phyloP scores from a whole-genome alignment of 352 stramenopile species.

The Phytopythium sindhum region DNA sequence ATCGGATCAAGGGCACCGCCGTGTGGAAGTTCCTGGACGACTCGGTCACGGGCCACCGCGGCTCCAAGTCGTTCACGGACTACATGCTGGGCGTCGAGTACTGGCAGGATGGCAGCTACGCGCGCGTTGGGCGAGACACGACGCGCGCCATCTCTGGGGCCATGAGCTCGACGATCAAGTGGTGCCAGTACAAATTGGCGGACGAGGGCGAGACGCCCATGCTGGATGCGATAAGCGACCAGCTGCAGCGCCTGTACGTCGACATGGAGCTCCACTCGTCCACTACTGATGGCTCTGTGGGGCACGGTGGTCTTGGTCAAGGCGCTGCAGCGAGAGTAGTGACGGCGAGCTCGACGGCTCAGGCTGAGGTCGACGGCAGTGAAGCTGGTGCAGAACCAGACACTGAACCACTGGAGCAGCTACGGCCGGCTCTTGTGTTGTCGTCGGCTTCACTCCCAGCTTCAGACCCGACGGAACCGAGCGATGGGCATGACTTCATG shows the following conservation, averaged over 20 bases:
- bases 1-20: conserved; percentile 37
- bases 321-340: neutral
- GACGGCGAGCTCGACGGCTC: neutral
- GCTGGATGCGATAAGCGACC: conserved; percentile 16
- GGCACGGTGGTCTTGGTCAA: no score
- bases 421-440: no score
- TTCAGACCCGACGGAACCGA: neutral
- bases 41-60: conserved; percentile 26
- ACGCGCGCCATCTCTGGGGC: conserved; percentile 21
- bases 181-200: conserved; percentile 20
- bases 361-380: neutral
- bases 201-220: conserved; percentile 20
- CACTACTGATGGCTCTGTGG: neutral
- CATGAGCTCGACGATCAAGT: conserved; percentile 27
- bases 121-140: conserved; percentile 11
- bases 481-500: neutral
- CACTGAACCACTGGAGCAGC: neutral
- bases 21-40: conserved; percentile 41
- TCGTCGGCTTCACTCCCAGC: neutral
- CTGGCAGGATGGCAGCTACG: conserved; percentile 19
- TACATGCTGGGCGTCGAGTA: conserved; percentile 23
- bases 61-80: conserved; percentile 18
- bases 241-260: conserved; percentile 31
- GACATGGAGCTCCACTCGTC: conserved; percentile 26
- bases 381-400: neutral